Conservation (phyloP, 1,139 yeast species). For the Zygosaccharomyces pseudobailii region DNA sequence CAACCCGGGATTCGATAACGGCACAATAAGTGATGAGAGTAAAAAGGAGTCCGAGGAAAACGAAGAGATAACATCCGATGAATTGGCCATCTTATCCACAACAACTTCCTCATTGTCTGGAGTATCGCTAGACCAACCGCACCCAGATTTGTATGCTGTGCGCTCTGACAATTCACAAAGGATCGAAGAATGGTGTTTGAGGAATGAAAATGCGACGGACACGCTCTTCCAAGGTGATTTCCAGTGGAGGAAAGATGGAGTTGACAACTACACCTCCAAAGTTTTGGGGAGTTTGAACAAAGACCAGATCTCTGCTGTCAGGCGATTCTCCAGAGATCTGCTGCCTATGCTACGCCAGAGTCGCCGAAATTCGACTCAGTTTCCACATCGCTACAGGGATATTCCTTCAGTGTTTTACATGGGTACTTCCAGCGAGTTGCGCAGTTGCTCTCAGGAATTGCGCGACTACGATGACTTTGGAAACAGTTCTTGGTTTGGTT, state of each 20-base stretch:
- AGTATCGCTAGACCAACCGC: neutral
- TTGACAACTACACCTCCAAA: constrained; percentile 12
- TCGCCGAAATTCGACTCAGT: constrained; percentile 4
- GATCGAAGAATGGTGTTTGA: constrained; percentile 22
- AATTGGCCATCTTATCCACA: constrained; percentile 19
- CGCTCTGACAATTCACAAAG: constrained; percentile 13
- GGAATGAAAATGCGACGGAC: constrained; percentile 9
- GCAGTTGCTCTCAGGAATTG: neutral
- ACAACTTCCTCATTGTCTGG: constrained; percentile 17
- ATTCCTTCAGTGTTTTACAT: constrained; percentile 19
- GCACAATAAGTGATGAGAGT: constrained; percentile 13
- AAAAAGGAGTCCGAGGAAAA: constrained; percentile 7
- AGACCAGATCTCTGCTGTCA: constrained; percentile 12
- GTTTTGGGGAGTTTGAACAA: constrained; percentile 10
- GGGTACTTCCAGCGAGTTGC: constrained; percentile 4
- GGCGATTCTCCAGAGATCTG: constrained; percentile 8
- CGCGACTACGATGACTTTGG: neutral
- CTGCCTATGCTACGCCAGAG: constrained; percentile 11
- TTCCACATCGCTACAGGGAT: constrained; percentile 12
- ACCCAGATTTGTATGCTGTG: constrained; percentile 1
- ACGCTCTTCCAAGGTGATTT: constrained; percentile 13
- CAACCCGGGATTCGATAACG: constrained; percentile 9
- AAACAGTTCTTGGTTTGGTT: constrained; percentile 17
- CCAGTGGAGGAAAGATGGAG: constrained; percentile 1
- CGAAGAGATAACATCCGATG: constrained; percentile 14